phyloP scores from a whole-genome alignment of 164 flowering plant species.

The Kingdonia uniflora region DNA sequence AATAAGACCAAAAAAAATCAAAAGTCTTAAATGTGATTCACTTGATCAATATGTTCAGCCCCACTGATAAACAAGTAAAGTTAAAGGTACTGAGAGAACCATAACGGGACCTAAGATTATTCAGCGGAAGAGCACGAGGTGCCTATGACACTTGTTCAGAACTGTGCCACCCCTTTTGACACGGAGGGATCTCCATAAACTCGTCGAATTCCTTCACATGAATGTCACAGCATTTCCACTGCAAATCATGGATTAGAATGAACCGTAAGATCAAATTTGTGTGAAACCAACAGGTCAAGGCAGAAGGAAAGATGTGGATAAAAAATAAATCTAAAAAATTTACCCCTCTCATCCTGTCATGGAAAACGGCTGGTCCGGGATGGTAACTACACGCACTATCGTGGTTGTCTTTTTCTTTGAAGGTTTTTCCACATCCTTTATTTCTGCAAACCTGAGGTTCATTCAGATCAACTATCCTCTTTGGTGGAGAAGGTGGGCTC shows the following conservation, averaged over 20 bases:
- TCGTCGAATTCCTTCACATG: constrained; percentile 94
- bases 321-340: constrained; percentile 7
- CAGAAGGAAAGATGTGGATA: background rate
- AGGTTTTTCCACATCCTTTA: constrained; percentile 81
- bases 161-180: constrained; percentile 91
- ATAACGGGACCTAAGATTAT: too few relatives aligned
- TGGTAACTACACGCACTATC: constrained; percentile 80
- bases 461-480: constrained; percentile 56
- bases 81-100: too few relatives aligned
- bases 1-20: too few relatives aligned
- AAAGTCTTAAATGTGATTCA: too few relatives aligned
- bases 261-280: background rate
- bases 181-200: constrained; percentile 86
- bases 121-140: too few relatives aligned
- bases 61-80: too few relatives aligned
- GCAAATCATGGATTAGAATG: constrained; percentile 15
- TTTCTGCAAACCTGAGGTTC: constrained; percentile 68
- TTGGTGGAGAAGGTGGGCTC: constrained; percentile 27
- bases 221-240: constrained; percentile 96
- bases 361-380: constrained; percentile 95
- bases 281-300: background rate
- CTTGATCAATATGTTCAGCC: too few relatives aligned
- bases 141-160: constrained; percentile 44
- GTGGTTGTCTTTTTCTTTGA: constrained; percentile 84
- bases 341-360: constrained; percentile 85